Percentiles rank a stretch among this genome's conserved stretches.
phyloP scores from a whole-genome alignment of 495 filamentous ascomycete genomes.

The Hypomontagnella submonticulosa region DNA sequence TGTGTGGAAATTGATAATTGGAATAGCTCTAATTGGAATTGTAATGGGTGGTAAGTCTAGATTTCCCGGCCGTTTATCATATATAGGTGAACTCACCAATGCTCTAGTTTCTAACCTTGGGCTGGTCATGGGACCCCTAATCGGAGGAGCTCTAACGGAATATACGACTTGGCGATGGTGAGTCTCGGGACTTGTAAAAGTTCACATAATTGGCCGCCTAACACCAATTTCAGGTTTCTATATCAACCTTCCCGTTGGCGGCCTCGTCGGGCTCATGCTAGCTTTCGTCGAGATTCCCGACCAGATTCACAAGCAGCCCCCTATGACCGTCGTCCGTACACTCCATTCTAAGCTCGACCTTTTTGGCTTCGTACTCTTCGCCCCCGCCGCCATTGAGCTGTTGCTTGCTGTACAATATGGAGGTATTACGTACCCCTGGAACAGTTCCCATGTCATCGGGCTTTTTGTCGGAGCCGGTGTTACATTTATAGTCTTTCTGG shows the following conservation, averaged over 20 bases:
- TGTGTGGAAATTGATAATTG: too few species aligned
- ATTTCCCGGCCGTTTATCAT: slow-evolving; percentile 33
- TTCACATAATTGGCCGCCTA: slow-evolving; percentile 42
- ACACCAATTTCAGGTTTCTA: slow-evolving; percentile 59
- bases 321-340: slow-evolving; percentile 37
- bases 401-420: slow-evolving; percentile 64
- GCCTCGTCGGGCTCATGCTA: slow-evolving; percentile 44
- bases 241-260: slow-evolving; percentile 54
- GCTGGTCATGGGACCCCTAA: slow-evolving; percentile 41
- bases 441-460: slow-evolving; percentile 47
- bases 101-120: slow-evolving; percentile 16
- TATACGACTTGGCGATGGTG: slow-evolving; percentile 58
- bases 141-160: slow-evolving; percentile 66
- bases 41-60: slow-evolving; percentile 45
- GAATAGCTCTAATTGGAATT: slow-evolving; percentile 1
- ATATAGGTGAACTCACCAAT: background rate
- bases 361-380: slow-evolving; percentile 57
- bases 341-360: slow-evolving; percentile 53
- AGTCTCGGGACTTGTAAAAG: background rate
- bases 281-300: slow-evolving; percentile 60
- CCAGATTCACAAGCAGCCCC: slow-evolving; percentile 14
- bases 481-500: slow-evolving; percentile 51
- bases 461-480: slow-evolving; percentile 37
- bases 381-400: slow-evolving; percentile 53
- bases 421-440: slow-evolving; percentile 54